Base-by-base conservation (phyloP, 768 basidiomycete genomes). In the Agaricus blazei region DNA sequence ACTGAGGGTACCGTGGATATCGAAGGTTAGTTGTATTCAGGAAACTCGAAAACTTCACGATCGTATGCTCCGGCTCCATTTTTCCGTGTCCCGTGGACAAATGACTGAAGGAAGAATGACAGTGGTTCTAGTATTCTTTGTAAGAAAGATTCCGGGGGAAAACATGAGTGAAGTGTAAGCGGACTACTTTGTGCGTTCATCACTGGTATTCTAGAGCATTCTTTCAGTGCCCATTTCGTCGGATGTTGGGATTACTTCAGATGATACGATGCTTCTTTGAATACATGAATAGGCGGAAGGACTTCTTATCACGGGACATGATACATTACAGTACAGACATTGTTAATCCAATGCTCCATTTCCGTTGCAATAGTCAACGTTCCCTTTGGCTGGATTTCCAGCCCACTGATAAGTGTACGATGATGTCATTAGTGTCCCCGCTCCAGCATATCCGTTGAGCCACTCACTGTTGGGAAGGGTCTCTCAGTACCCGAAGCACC, bases 341-440 rank as follows among this genome's bases (percentile, higher is more conserved):
- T 23, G 52, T 60, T 56, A 75, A 59, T 75, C 72, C 47, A 82
- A 62, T 31, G 80, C 79, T 5, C 79, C 77, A 63, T 83, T 83
- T 7, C 81, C 81, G 57, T 83, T 83, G 58, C 81, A 83, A 58
- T 81, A 77, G 62, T 83, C 81, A 3, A 79, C 75, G 56, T 83
- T 82, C 11, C 81, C 81, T 19, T 62, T 58, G 1, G 60, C 69
- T 4, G 82, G 81, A 64, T 81, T 83, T 27, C 82, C 82, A 1
- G 75, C 75, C 82, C 81, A 83, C 74, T 76, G 42, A 51, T 58
- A 36, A 11, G 7, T 34, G 11, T 6, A 34, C 12, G 41, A 62
- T 23, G 15, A 54, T 50, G 40, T 57, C 56, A 57, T 44, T 24
- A 45, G 23, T 49, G 40, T 40, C 29, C 8, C 29, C 2, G 9